Evolutionary conservation across 768 basidiomycete genomes (phyloP).

Genomic region (Panellus pusillus): DNA sequence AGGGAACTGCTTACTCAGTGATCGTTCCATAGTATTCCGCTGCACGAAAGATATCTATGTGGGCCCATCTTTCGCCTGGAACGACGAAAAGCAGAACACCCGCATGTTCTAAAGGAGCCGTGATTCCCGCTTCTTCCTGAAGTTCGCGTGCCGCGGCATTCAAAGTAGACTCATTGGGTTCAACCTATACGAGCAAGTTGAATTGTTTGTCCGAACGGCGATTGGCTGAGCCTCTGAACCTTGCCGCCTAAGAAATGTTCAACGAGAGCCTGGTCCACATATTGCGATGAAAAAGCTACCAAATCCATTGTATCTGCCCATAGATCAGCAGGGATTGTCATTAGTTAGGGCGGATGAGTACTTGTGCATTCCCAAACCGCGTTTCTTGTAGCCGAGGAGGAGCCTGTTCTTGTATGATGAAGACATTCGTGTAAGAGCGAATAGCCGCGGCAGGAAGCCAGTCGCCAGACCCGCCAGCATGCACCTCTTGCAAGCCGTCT

Average conservation of each 20-base stretch:
- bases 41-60: conserved; percentile 73
- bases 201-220: too few relatives aligned
- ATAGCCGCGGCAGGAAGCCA: conserved; percentile 17
- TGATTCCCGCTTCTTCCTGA: conserved; percentile 83
- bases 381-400: conserved; percentile 75
- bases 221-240: conserved; percentile 21
- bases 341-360: conserved; percentile 29
- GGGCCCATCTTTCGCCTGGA: conserved; percentile 53
- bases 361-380: conserved; percentile 71
- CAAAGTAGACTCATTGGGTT: conserved; percentile 63
- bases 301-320: conserved; percentile 78
- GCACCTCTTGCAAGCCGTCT: neutral
- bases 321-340: neutral
- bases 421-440: conserved; percentile 68
- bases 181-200: conserved; percentile 33
- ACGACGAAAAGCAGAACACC: conserved; percentile 67
- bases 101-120: conserved; percentile 58
- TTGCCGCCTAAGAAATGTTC: conserved; percentile 56
- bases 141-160: conserved; percentile 80
- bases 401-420: conserved; percentile 62
- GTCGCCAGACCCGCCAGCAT: conserved; percentile 12
- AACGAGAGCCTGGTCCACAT: too few relatives aligned
- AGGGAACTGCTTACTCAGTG: conserved; percentile 54
- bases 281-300: conserved; percentile 36
- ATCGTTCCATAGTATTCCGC: conserved; percentile 58